phyloP scores from a whole-genome alignment of 2,329 filamentous ascomycete genomes.

The Aspergillus fijiensis region DNA sequence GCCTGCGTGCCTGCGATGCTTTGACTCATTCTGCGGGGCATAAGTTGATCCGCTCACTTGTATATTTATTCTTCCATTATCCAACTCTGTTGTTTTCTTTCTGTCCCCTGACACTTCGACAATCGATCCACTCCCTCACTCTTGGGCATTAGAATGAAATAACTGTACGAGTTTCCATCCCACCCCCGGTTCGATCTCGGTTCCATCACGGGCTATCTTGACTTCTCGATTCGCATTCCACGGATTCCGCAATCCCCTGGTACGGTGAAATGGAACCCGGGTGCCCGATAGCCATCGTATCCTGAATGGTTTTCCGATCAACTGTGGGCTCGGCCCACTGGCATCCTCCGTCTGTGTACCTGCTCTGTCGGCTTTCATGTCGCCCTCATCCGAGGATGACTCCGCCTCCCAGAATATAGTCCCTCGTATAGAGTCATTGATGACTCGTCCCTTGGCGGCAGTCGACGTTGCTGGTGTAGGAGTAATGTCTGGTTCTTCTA shows the following conservation, averaged over 20 bases:
- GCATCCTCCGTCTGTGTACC: slow-evolving; percentile 48
- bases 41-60: neutral
- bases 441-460: slow-evolving; percentile 79
- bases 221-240: slow-evolving; percentile 96
- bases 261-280: slow-evolving; percentile 83
- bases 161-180: slow-evolving; percentile 74
- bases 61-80: neutral
- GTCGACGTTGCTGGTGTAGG: slow-evolving; percentile 74
- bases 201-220: slow-evolving; percentile 93
- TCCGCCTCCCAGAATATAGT: slow-evolving; percentile 97
- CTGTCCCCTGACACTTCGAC: neutral
- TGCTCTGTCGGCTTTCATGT: slow-evolving; percentile 40
- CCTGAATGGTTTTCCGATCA: slow-evolving; percentile 88
- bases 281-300: slow-evolving; percentile 86
- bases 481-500: slow-evolving; percentile 75
- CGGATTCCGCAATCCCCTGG: slow-evolving; percentile 80
- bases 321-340: slow-evolving; percentile 53
- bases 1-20: no score
- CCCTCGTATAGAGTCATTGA: slow-evolving; percentile 88
- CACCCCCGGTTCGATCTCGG: slow-evolving; percentile 81
- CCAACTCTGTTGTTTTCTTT: neutral
- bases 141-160: slow-evolving; percentile 60
- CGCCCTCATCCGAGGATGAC: slow-evolving; percentile 50
- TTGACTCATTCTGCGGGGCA: no score
- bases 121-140: neutral